Evolutionary conservation across 139 green algal genomes (phyloP).

Genomic region (Nannochloris sp.): DNA sequence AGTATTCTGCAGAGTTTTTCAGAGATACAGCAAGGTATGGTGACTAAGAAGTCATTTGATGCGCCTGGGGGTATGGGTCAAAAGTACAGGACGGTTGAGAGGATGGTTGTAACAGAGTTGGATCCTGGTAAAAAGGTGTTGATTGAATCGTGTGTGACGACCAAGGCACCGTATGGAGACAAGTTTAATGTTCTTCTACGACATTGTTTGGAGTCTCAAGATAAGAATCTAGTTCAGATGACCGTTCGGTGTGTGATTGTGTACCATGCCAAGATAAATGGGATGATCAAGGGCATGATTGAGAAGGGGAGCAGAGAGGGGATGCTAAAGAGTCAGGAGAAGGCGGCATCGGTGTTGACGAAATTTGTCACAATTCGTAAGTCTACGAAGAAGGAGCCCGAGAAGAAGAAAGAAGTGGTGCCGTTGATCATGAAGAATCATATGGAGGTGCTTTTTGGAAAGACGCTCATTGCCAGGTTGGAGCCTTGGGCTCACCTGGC

Average conservation of each 20-base stretch:
- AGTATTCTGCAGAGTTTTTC: background rate
- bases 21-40: conserved; percentile 9
- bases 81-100: conserved; percentile 36
- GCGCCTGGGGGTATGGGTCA: conserved; percentile 33
- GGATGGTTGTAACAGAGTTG: conserved; percentile 16
- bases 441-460: conserved; percentile 6
- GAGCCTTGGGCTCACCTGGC: conserved; percentile 19
- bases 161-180: conserved; percentile 41
- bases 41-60: conserved; percentile 22
- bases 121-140: conserved; percentile 12
- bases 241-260: conserved; percentile 16
- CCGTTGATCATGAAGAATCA: background rate
- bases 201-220: background rate
- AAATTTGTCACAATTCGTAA: background rate
- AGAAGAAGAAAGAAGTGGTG: background rate
- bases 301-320: conserved; percentile 24
- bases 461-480: conserved; percentile 1
- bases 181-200: conserved; percentile 25
- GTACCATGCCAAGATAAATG: conserved; percentile 31
- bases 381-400: background rate
- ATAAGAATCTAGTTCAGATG: background rate
- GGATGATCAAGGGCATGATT: conserved; percentile 30
- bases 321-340: conserved; percentile 10
- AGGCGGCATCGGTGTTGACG: background rate
- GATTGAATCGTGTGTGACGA: conserved; percentile 28